phyloP scores from a whole-genome alignment of 768 basidiomycete species.

The Rubroboletus satanas region DNA sequence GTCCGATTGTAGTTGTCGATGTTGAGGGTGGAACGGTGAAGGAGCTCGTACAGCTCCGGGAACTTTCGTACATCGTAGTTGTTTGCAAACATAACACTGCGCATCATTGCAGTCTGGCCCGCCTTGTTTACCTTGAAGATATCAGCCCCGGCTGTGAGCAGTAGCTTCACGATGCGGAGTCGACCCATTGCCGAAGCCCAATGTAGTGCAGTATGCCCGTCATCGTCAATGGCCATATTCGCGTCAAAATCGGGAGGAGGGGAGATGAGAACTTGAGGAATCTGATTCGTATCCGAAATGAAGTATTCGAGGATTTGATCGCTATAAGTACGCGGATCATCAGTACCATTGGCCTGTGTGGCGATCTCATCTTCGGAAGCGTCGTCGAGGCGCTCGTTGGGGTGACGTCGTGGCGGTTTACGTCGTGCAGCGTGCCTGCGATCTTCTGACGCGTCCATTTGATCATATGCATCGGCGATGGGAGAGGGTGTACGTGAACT shows the following conservation, averaged over 20 bases:
- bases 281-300: slow-evolving; percentile 92
- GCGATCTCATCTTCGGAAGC: slow-evolving; percentile 41
- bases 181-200: slow-evolving; percentile 99
- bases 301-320: slow-evolving; percentile 98
- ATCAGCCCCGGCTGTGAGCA: slow-evolving; percentile 91
- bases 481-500: slow-evolving; percentile 95
- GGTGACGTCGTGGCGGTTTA: slow-evolving; percentile 46
- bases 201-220: slow-evolving; percentile 93
- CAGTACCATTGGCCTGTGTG: slow-evolving; percentile 40
- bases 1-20: slow-evolving; percentile 98
- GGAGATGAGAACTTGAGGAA: slow-evolving; percentile 80
- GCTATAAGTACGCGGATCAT: slow-evolving; percentile 72
- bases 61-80: slow-evolving; percentile 99
- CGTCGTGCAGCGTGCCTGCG: slow-evolving; percentile 39
- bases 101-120: slow-evolving; percentile 97
- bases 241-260: slow-evolving; percentile 93
- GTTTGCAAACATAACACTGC: slow-evolving; percentile 98
- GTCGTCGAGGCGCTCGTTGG: slow-evolving; percentile 45
- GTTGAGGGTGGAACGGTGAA: slow-evolving; percentile 97
- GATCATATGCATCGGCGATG: slow-evolving; percentile 47
- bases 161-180: slow-evolving; percentile 89
- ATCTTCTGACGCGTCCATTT: slow-evolving; percentile 22
- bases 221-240: slow-evolving; percentile 96
- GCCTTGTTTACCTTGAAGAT: slow-evolving; percentile 96
- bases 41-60: slow-evolving; percentile 91